Conservation (phyloP, 2,329 filamentous ascomycete species). For the Neofusicoccum sp. region DNA sequence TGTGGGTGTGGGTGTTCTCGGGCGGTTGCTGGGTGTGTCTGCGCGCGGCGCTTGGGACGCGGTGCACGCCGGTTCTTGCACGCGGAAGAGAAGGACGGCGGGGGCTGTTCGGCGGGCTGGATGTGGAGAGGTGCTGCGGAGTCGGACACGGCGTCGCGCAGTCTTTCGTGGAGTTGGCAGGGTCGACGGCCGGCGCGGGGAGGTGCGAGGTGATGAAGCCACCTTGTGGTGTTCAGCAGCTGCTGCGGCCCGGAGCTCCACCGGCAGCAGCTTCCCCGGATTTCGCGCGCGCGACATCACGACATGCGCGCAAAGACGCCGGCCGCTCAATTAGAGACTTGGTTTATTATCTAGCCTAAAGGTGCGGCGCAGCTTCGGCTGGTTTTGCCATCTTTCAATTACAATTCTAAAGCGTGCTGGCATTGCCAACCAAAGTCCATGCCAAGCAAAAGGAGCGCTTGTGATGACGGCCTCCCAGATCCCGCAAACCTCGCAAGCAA, state of each 20-base stretch:
- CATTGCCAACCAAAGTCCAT: background rate
- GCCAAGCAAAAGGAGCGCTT: background rate
- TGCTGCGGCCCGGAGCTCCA: constrained; percentile 10
- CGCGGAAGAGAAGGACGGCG: too few species aligned
- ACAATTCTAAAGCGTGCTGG: background rate
- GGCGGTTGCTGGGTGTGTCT: too few species aligned
- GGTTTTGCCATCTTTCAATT: background rate
- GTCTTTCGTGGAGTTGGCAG: background rate
- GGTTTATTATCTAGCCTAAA: too few species aligned
- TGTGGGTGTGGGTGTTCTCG: background rate
- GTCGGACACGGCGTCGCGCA: background rate
- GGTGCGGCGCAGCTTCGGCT: background rate
- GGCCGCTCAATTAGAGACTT: background rate
- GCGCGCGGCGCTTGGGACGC: too few species aligned
- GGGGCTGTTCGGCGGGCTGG: background rate
- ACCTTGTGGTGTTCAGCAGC: background rate
- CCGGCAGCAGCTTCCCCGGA: constrained; percentile 11
- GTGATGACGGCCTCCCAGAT: background rate
- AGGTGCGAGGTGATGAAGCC: constrained; percentile 15
- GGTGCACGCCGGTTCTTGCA: too few species aligned
- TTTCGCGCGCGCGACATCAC: background rate
- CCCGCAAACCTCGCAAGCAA: background rate
- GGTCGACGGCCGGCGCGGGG: background rate
- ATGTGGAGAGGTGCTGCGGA: background rate
- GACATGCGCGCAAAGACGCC: background rate